Evolutionary conservation across 1,284 basidiomycete species (phyloP).

Genomic region (Prillingera fragicola): DNA sequence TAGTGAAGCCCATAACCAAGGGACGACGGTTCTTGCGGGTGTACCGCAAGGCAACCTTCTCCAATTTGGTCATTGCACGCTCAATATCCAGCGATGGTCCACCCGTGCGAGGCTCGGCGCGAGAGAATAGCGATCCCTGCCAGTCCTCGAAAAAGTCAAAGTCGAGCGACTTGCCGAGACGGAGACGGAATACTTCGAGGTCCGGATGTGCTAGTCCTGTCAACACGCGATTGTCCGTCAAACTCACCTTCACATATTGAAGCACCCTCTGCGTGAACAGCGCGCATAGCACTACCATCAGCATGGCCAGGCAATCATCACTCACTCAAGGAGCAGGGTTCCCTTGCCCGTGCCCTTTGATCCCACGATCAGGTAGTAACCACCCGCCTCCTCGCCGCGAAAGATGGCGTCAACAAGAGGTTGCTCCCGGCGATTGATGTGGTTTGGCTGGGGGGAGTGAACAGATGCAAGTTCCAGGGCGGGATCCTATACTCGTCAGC

Average conservation of each 20-base stretch:
- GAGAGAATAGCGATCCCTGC: conserved; percentile 61
- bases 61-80: conserved; percentile 75
- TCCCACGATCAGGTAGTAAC: conserved; percentile 70
- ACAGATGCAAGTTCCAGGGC: conserved; percentile 61
- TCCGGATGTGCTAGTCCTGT: conserved; percentile 58
- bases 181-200: conserved; percentile 67
- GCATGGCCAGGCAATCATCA: neutral
- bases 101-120: conserved; percentile 75
- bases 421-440: conserved; percentile 66
- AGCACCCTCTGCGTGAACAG: conserved; percentile 62
- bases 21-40: conserved; percentile 59
- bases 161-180: conserved; percentile 64
- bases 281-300: conserved; percentile 56
- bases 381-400: conserved; percentile 62
- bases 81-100: conserved; percentile 77
- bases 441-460: conserved; percentile 53
- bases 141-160: conserved; percentile 61
- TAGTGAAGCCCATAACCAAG: conserved; percentile 67
- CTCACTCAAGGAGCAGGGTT: conserved; percentile 67
- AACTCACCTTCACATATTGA: conserved; percentile 45
- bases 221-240: neutral
- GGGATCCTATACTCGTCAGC: conserved; percentile 62
- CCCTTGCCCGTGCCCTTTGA: conserved; percentile 70
- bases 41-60: conserved; percentile 71
- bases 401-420: conserved; percentile 70